Evolutionary conservation across 345 rosid species (phyloP).

Genomic region (Noccaea caerulescens): DNA sequence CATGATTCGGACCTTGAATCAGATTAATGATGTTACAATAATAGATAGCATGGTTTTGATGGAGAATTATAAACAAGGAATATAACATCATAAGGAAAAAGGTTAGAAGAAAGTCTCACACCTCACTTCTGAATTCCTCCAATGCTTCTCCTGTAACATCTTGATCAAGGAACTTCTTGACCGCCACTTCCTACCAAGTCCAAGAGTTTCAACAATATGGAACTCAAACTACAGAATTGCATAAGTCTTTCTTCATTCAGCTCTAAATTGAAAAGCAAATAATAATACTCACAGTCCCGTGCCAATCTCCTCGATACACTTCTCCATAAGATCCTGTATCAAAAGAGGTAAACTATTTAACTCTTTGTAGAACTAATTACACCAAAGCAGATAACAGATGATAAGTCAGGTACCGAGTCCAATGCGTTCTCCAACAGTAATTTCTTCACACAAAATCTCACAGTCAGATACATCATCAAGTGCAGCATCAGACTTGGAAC

Average conservation of each 20-base stretch:
- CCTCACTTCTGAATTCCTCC: constrained; percentile 94
- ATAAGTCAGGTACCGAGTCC: constrained; percentile 78
- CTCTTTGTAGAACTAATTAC: constrained; percentile 21
- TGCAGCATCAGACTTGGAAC: constrained; percentile 61
- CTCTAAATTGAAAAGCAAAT: constrained; percentile 3
- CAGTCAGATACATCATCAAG: constrained; percentile 81
- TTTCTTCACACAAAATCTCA: constrained; percentile 92
- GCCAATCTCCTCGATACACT: constrained; percentile 99
- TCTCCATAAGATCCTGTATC: constrained; percentile 95
- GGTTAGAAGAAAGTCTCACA: constrained; percentile 36
- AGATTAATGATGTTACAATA: constrained; percentile 16
- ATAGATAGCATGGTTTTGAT: neutral
- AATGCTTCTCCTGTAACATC: constrained; percentile 77
- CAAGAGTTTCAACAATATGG: constrained; percentile 40
- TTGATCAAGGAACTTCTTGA: constrained; percentile 92
- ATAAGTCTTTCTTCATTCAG: constrained; percentile 15
- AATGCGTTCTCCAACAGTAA: constrained; percentile 89
- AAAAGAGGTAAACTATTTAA: constrained; percentile 37
- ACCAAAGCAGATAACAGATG: constrained; percentile 39
- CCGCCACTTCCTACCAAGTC: constrained; percentile 85
- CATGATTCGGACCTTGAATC: constrained; percentile 77
- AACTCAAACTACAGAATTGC: constrained; percentile 30
- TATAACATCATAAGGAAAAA: constrained; percentile 2
- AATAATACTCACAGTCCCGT: constrained; percentile 83
- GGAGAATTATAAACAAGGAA: constrained; percentile 16